Conservation (phyloP, 495 filamentous ascomycete genomes). For the Hypoxylon subgilvum region DNA sequence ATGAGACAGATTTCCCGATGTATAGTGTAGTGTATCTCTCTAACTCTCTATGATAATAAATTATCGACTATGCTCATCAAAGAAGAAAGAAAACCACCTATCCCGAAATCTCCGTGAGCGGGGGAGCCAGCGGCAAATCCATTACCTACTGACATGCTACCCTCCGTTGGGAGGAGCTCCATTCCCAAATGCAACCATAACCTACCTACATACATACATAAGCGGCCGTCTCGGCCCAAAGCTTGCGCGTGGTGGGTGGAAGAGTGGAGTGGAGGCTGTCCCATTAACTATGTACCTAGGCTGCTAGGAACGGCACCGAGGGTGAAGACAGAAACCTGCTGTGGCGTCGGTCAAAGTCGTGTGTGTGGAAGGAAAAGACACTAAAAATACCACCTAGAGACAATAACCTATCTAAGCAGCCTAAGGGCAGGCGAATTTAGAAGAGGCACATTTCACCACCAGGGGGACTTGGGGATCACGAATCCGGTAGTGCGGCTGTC, state of each 20-base stretch:
- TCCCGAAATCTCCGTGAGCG: constrained; percentile 8
- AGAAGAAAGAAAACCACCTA: not conserved
- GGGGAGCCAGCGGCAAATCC: constrained; percentile 8
- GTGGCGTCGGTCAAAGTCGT: no score
- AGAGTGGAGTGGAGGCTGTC: constrained; percentile 13
- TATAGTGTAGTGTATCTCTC: constrained; percentile 1
- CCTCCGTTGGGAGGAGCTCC: constrained; percentile 4
- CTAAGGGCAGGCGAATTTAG: no score
- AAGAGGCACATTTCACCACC: no score
- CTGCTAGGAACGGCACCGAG: no score
- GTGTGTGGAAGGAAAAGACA: no score
- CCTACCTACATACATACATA: constrained; percentile 20
- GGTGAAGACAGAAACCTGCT: no score
- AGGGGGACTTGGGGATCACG: not conserved
- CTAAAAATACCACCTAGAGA: no score
- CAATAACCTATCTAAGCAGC: no score
- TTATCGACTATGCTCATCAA: no score
- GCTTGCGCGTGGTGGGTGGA: constrained; percentile 2
- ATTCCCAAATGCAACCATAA: constrained; percentile 31
- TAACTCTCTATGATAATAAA: not conserved
- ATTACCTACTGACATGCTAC: constrained; percentile 15
- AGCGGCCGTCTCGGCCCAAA: constrained; percentile 10
- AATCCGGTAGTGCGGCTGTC: constrained; percentile 10
- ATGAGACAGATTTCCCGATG: not conserved
- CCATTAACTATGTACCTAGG: not conserved